Evolutionary conservation across 2,329 filamentous ascomycete genomes (phyloP).

Genomic region (Aspergillus sp.): DNA sequence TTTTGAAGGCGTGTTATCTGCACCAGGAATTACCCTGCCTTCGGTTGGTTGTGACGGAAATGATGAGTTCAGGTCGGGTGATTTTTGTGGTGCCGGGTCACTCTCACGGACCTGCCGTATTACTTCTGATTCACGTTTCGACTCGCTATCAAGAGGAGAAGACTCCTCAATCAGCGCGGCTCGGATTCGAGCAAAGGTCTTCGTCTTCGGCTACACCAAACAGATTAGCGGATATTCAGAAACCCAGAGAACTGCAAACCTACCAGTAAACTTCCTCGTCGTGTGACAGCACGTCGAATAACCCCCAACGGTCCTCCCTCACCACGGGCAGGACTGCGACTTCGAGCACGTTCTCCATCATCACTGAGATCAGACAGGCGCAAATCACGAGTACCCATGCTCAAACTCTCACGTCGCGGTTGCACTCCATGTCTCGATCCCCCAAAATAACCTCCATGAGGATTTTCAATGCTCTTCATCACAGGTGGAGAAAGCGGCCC

Average conservation of each 20-base stretch:
- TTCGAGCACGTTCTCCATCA: slow-evolving; percentile 55
- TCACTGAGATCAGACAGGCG: slow-evolving; percentile 75
- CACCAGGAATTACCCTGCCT: not conserved
- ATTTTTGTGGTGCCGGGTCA: slow-evolving; percentile 56
- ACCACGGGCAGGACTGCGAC: slow-evolving; percentile 29
- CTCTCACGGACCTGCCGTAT: slow-evolving; percentile 91
- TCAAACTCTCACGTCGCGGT: slow-evolving; percentile 77
- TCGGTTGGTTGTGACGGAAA: slow-evolving; percentile 36
- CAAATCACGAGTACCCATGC: slow-evolving; percentile 80
- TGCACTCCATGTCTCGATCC: slow-evolving; percentile 42
- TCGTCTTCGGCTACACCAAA: slow-evolving; percentile 72
- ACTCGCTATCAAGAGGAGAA: slow-evolving; percentile 80
- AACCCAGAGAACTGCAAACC: slow-evolving; percentile 27
- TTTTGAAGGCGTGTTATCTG: slow-evolving; percentile 18
- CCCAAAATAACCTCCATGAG: slow-evolving; percentile 49
- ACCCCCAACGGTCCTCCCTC: slow-evolving; percentile 63
- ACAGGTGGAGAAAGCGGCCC: slow-evolving; percentile 73
- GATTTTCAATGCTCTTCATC: slow-evolving; percentile 48
- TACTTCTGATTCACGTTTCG: slow-evolving; percentile 86
- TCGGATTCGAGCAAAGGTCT: slow-evolving; percentile 87
- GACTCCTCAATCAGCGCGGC: slow-evolving; percentile 84
- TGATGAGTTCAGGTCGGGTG: slow-evolving; percentile 43
- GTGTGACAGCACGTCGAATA: slow-evolving; percentile 73
- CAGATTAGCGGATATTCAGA: slow-evolving; percentile 2
- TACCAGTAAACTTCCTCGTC: slow-evolving; percentile 82